Base-by-base conservation (phyloP, 805 yeast genomes). In the Hanseniaspora vineae region DNA sequence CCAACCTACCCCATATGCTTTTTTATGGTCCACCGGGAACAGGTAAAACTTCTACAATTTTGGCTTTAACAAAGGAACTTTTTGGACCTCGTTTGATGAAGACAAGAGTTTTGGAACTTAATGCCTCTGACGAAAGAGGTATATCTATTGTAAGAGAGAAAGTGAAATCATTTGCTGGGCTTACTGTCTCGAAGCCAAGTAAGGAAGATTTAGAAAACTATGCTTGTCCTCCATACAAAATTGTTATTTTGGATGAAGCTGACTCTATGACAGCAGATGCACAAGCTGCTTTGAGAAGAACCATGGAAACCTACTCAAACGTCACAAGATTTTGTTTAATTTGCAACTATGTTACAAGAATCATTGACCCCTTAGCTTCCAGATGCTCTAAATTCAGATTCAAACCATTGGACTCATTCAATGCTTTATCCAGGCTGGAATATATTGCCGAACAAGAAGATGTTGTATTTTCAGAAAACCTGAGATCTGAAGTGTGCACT, bases 221-320 rank as follows among this genome's bases (percentile, higher is more conserved):
- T 66, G 96, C 97, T 1, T 90, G 97, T 60, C 97, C 98, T 1
- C 97, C 97, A 5, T 92, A 85, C 66, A 92, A 92, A 62, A 78
- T 92, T 56, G 83, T 92, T 53, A 85, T 92, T 42, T 67, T 92
- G 47, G 97, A 89, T 67, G 97, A 89, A 65, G 97, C 97, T 0
- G 97, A 92, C 64, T 86, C 96, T 12, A 92, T 92, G 97, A 92
- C 98, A 10, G 76, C 86, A 42, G 97, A 87, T 57, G 98, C 98
- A 0, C 98, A 92, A 61, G 78, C 88, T 48, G 98, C 98, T 1
- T 71, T 92, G 53, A 78, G 98, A 67, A 76, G 98, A 65, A 90
- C 95, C 1, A 84, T 84, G 89, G 96, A 87, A 60, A 84, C 81
- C 3, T 89, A 85, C 65, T 84, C 97, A 1, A 75, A 77, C 39